Conservation (phyloP, 2,329 filamentous ascomycete genomes). For the Aspergillus sp. region DNA sequence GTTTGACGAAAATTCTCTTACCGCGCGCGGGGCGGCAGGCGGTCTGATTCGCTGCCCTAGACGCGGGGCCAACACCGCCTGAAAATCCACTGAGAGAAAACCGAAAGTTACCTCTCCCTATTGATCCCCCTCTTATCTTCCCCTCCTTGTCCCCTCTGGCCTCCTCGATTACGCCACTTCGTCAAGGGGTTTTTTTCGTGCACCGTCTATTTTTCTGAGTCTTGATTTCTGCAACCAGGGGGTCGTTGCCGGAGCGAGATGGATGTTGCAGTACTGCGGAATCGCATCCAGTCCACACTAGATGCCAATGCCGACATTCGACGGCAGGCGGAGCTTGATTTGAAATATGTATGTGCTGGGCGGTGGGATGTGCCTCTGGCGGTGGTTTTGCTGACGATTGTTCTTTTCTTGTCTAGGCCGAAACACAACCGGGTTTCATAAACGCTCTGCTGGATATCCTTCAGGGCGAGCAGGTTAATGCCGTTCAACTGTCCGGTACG, state of each 20-base stretch:
- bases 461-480: slow-evolving; percentile 80
- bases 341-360: slow-evolving; percentile 59
- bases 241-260: slow-evolving; percentile 46
- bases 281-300: slow-evolving; percentile 64
- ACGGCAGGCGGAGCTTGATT: slow-evolving; percentile 62
- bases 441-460: slow-evolving; percentile 89
- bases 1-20: slow-evolving; percentile 21
- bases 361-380: slow-evolving; percentile 7
- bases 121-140: slow-evolving; percentile 15
- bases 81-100: slow-evolving; percentile 28
- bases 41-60: slow-evolving; percentile 27
- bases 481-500: slow-evolving; percentile 85
- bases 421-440: slow-evolving; percentile 85
- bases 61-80: slow-evolving; percentile 25
- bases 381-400: background rate
- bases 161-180: slow-evolving; percentile 19
- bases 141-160: slow-evolving; percentile 20
- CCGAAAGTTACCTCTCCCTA: slow-evolving; percentile 14
- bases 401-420: slow-evolving; percentile 61
- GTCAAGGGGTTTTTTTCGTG: slow-evolving; percentile 18
- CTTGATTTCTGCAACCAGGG: slow-evolving; percentile 32
- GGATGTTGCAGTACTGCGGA: slow-evolving; percentile 62
- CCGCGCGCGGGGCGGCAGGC: slow-evolving; percentile 24
- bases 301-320: slow-evolving; percentile 62
- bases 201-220: slow-evolving; percentile 23